Percentiles rank a stretch among this genome's conserved stretches.
phyloP scores from a whole-genome alignment of 176 grass and related monocot species.

The Zea mays region DNA sequence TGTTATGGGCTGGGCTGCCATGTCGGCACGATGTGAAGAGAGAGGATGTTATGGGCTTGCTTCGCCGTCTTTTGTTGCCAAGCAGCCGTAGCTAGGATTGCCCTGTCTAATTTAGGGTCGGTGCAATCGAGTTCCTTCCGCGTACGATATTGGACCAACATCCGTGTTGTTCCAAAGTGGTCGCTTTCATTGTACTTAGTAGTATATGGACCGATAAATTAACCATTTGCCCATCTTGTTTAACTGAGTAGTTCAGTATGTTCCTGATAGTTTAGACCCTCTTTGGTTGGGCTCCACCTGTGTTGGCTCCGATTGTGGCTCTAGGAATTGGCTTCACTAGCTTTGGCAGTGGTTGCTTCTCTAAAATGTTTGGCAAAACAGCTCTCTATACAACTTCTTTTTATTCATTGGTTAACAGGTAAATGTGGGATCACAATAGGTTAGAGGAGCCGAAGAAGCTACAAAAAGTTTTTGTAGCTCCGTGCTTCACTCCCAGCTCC shows the following conservation, averaged over 20 bases:
- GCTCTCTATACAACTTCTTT: no score
- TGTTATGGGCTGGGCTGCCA: background rate
- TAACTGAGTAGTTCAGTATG: slow-evolving; percentile 1
- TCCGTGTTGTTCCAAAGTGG: slow-evolving; percentile 28
- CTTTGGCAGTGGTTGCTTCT: no score
- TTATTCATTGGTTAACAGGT: no score
- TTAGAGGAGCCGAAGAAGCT: no score
- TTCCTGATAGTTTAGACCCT: background rate
- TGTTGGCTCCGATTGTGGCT: no score
- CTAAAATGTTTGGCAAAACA: no score
- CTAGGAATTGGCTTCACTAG: no score
- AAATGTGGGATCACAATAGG: no score
- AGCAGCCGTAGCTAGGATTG: slow-evolving; percentile 27
- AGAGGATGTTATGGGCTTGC: slow-evolving; percentile 19
- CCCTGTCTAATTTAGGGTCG: slow-evolving; percentile 33
- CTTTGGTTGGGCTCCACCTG: no score
- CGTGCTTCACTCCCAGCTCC: no score
- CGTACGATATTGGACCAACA: slow-evolving; percentile 49
- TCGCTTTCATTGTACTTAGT: slow-evolving; percentile 4
- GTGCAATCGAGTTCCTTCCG: slow-evolving; percentile 46
- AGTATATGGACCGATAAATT: slow-evolving; percentile 33
- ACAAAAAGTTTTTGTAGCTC: no score
- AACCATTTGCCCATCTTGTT: slow-evolving; percentile 25
- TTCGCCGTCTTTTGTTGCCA: slow-evolving; percentile 37
- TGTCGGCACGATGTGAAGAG: slow-evolving; percentile 58